Evolutionary conservation across 1,139 yeast species (phyloP).

Genomic region (Scheffersomyces titani): DNA sequence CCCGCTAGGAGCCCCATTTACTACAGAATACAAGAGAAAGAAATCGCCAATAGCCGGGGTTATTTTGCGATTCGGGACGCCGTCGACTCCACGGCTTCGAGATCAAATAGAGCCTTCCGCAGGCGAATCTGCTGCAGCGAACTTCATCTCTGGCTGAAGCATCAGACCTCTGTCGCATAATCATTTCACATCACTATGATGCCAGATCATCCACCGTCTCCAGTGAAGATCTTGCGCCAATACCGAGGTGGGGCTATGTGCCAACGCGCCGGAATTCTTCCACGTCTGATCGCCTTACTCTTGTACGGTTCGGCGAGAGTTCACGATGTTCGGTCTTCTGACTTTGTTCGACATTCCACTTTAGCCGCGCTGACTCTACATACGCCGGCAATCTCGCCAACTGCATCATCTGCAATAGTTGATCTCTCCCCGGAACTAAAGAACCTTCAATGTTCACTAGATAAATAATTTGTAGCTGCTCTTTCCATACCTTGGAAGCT

Average conservation of each 20-base stretch:
- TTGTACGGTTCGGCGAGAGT: not conserved
- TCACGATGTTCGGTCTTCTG: not conserved
- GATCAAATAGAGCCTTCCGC: not conserved
- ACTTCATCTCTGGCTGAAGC: not conserved
- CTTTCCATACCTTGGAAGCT: not conserved
- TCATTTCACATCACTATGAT: not conserved
- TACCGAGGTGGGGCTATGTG: not conserved
- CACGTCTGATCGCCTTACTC: not conserved
- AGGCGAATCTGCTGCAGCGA: not conserved
- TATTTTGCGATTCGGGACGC: not conserved
- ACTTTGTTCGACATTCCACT: not conserved
- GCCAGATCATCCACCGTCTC: not conserved
- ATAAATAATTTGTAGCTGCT: not conserved
- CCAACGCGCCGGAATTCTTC: not conserved
- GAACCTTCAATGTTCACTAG: not conserved
- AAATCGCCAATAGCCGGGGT: not conserved
- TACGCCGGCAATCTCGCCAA: not conserved
- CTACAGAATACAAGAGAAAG: not conserved
- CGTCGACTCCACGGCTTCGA: not conserved
- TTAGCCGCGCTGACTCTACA: not conserved
- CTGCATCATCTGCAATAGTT: not conserved
- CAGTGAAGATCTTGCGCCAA: not conserved
- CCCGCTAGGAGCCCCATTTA: not conserved
- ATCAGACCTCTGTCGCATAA: not conserved
- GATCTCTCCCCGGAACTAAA: not conserved